phyloP scores from a whole-genome alignment of 441 rosid species.

The Melianthus villosus region DNA sequence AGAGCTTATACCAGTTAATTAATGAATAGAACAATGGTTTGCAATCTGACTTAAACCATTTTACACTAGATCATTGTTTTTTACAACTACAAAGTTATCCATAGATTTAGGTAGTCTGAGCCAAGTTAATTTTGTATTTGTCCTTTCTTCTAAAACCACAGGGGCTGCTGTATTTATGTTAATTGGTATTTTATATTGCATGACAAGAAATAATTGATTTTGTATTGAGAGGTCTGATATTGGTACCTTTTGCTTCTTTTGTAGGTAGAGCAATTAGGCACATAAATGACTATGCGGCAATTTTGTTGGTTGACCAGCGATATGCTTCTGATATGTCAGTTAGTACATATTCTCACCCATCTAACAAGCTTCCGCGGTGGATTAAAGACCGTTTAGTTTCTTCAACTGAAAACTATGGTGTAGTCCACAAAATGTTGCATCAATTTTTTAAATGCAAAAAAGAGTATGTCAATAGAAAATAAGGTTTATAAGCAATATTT shows the following conservation, averaged over 20 bases:
- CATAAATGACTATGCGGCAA: constrained; percentile 72
- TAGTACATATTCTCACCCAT: constrained; percentile 36
- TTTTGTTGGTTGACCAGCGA: constrained; percentile 71
- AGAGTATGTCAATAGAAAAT: neutral
- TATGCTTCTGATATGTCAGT: constrained; percentile 43
- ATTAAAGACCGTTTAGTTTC: constrained; percentile 52
- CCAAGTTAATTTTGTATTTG: too few species aligned
- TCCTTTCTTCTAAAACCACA: too few species aligned
- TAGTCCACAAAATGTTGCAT: constrained; percentile 57
- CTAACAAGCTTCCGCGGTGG: constrained; percentile 74
- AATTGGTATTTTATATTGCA: too few species aligned
- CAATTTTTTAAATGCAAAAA: constrained; percentile 62
- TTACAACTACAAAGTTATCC: too few species aligned
- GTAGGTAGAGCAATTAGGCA: constrained; percentile 85
- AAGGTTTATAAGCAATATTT: too few species aligned
- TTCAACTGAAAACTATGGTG: constrained; percentile 57
- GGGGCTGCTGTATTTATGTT: too few species aligned
- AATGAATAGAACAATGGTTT: too few species aligned
- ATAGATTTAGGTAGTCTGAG: too few species aligned
- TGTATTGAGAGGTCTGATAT: neutral
- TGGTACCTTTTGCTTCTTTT: constrained; percentile 2
- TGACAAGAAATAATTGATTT: too few species aligned
- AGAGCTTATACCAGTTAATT: too few species aligned
- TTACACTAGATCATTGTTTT: too few species aligned
- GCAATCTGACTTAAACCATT: too few species aligned